Conservation (phyloP, 2,329 filamentous ascomycete genomes). For the Volutella citrinella region DNA sequence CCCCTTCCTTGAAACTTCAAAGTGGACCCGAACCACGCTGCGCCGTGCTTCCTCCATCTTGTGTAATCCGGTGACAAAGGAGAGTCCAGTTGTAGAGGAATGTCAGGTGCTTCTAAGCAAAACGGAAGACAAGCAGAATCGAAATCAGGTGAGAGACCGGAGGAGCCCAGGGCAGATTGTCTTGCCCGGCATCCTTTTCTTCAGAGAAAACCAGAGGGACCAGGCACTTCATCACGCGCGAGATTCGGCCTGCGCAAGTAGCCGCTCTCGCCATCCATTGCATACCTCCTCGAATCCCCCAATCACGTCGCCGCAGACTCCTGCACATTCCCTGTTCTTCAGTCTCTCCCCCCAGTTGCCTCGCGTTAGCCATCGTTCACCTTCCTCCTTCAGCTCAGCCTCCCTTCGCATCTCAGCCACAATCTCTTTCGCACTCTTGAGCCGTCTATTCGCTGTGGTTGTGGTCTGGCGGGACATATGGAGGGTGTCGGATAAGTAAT, state of each 20-base stretch:
- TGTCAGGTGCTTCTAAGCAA: too few relatives aligned
- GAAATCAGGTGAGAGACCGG: too few relatives aligned
- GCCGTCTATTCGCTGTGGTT: conserved; percentile 71
- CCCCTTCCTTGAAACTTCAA: too few relatives aligned
- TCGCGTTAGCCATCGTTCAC: conserved; percentile 73
- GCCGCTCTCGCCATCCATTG: conserved; percentile 74
- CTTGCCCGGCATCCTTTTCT: too few relatives aligned
- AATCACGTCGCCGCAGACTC: conserved; percentile 82
- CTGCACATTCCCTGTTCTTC: conserved; percentile 74
- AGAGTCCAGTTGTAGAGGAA: too few relatives aligned
- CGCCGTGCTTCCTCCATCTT: too few relatives aligned
- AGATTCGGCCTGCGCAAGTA: conserved; percentile 63
- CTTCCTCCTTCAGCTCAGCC: conserved; percentile 77
- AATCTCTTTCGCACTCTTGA: conserved; percentile 80
- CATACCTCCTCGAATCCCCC: conserved; percentile 91
- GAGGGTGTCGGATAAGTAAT: conserved; percentile 83
- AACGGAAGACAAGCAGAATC: too few relatives aligned
- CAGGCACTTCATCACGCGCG: conserved; percentile 33
- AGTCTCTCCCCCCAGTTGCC: conserved; percentile 82
- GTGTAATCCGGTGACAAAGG: too few relatives aligned
- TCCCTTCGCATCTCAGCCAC: conserved; percentile 83
- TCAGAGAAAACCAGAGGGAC: too few relatives aligned
- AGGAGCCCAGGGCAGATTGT: too few relatives aligned
- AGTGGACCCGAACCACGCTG: too few relatives aligned
- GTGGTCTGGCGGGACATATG: conserved; percentile 93